phyloP scores from a whole-genome alignment of 768 basidiomycete genomes.

The Leccinum pellstonianum region DNA sequence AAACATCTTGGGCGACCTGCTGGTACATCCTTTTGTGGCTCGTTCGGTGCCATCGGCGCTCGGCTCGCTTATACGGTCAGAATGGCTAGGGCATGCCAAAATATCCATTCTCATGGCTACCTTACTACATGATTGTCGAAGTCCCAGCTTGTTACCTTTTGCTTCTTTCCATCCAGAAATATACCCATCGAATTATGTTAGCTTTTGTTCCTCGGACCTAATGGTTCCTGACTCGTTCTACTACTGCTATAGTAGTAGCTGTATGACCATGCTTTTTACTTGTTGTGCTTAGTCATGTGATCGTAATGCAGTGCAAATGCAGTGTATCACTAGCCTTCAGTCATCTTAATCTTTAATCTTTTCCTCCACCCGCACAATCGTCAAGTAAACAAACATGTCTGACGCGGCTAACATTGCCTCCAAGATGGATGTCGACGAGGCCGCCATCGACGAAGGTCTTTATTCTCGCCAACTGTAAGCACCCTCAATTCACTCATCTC shows the following conservation, averaged over 20 bases:
- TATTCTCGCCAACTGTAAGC: constrained; percentile 92
- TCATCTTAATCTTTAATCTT: constrained; percentile 12
- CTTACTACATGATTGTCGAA: background rate
- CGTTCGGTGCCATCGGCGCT: constrained; percentile 25
- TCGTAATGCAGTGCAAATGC: background rate
- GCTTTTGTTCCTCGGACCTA: background rate
- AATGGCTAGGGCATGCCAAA: constrained; percentile 17
- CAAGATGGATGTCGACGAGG: constrained; percentile 84
- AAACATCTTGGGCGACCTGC: constrained; percentile 8
- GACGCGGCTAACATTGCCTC: constrained; percentile 34
- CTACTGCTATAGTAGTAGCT: too few species aligned
- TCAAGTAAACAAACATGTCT: constrained; percentile 33
- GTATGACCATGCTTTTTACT: background rate
- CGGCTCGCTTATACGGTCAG: constrained; percentile 24
- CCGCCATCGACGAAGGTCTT: constrained; percentile 87
- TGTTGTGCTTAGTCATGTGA: constrained; percentile 24
- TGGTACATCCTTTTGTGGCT: constrained; percentile 26
- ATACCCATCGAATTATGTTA: background rate
- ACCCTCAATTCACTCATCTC: constrained; percentile 14
- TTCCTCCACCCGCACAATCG: constrained; percentile 4
- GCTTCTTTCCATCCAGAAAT: background rate
- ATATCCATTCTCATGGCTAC: constrained; percentile 20
- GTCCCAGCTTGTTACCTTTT: background rate
- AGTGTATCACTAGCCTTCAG: background rate
- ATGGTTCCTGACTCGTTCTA: background rate